Conservation (phyloP, 495 filamentous ascomycete species). For the Neurospora sp. region DNA sequence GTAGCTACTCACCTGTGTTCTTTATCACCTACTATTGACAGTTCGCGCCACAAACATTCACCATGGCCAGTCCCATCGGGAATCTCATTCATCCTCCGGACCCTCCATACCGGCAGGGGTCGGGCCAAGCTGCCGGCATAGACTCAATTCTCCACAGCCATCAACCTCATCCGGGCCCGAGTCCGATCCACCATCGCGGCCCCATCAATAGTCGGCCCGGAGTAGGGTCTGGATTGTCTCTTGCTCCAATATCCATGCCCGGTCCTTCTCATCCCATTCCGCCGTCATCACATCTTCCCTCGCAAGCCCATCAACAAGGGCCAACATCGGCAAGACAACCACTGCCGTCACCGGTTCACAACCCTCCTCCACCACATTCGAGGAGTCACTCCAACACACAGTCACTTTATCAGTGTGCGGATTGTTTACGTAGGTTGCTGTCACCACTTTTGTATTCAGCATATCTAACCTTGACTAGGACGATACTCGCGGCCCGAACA, state of each 20-base stretch:
- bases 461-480: slow-evolving; percentile 4
- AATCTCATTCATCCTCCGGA: slow-evolving; percentile 15
- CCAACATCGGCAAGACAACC: not conserved
- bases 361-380: not conserved
- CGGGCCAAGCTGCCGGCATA: not conserved
- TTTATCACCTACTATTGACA: not conserved
- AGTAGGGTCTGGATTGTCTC: not conserved
- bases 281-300: not conserved
- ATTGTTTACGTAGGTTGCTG: slow-evolving; percentile 30
- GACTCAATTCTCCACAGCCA: not conserved
- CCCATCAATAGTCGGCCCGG: not conserved
- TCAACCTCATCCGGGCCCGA: slow-evolving; percentile 4
- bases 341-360: not conserved
- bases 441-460: not conserved
- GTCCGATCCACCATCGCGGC: not conserved
- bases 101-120: not conserved
- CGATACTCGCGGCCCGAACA: slow-evolving; percentile 47
- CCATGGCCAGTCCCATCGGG: slow-evolving; percentile 20
- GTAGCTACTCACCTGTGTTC: not conserved
- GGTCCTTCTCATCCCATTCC: not conserved
- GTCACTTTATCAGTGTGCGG: slow-evolving; percentile 43
- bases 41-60: not conserved
- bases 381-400: slow-evolving; percentile 16
- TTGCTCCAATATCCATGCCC: slow-evolving; percentile 1
- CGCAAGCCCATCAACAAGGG: not conserved